Conservation (phyloP, 2,329 filamentous ascomycete genomes). For the Thermomyces lanuginosus region DNA sequence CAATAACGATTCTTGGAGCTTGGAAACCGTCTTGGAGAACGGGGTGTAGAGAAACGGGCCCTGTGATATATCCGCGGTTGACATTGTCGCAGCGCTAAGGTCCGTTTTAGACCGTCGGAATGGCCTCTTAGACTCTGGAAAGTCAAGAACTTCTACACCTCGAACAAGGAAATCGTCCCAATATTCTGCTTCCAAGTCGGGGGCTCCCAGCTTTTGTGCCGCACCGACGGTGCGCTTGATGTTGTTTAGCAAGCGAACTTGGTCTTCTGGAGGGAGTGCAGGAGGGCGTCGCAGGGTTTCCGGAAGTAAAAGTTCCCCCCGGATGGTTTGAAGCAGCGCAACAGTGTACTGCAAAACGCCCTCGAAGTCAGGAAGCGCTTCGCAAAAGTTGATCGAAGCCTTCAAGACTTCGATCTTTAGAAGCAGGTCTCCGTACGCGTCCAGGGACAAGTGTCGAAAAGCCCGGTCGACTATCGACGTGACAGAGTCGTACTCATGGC, state of each 20-base stretch:
- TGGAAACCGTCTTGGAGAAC: slow-evolving; percentile 53
- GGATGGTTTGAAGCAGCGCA: slow-evolving; percentile 61
- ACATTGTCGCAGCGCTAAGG: slow-evolving; percentile 28
- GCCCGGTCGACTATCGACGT: slow-evolving; percentile 28
- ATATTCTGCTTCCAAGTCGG: slow-evolving; percentile 61
- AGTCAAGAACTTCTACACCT: slow-evolving; percentile 52
- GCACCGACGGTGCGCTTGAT: slow-evolving; percentile 69
- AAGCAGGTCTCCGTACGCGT: slow-evolving; percentile 55
- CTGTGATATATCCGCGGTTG: slow-evolving; percentile 26
- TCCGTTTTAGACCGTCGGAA: slow-evolving; percentile 46
- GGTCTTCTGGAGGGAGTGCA: slow-evolving; percentile 62
- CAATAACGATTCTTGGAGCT: slow-evolving; percentile 47
- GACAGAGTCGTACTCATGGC: slow-evolving; percentile 18
- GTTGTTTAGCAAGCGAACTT: slow-evolving; percentile 66
- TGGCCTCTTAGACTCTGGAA: slow-evolving; percentile 43
- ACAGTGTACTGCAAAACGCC: slow-evolving; percentile 81
- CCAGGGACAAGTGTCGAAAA: slow-evolving; percentile 28
- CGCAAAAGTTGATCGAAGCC: slow-evolving; percentile 83
- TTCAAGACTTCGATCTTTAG: slow-evolving; percentile 77
- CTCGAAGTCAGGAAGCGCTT: slow-evolving; percentile 79
- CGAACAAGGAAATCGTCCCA: slow-evolving; percentile 95
- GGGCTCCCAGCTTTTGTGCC: slow-evolving; percentile 57
- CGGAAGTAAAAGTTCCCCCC: slow-evolving; percentile 57
- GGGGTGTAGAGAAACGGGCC: slow-evolving; percentile 95
- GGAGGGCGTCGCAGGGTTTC: slow-evolving; percentile 54